These are phyloP conservation scores for Lactifluus piperatus DNA, from an alignment of 768 basidiomycete genomes.

Conservation along the genomic window DNA sequence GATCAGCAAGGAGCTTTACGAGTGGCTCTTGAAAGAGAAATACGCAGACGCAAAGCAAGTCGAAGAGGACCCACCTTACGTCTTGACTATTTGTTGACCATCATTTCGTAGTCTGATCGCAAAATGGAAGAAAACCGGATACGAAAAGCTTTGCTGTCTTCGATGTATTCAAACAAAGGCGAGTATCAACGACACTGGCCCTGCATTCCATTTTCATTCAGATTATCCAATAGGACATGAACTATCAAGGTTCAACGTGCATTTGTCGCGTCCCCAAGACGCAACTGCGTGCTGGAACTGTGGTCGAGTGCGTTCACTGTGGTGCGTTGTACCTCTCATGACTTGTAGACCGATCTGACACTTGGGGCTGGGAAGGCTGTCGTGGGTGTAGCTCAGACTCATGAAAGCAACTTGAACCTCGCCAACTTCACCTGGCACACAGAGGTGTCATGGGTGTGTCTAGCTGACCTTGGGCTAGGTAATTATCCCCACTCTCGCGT, in stretches of 20 bases:
- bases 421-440: neutral
- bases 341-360: neutral
- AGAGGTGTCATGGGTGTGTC: neutral
- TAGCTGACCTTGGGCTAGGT: neutral
- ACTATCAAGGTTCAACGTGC: conserved; percentile 97
- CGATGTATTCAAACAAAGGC: conserved; percentile 94
- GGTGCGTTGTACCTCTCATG: conserved; percentile 45
- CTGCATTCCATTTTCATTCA: neutral
- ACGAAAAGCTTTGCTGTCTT: conserved; percentile 96
- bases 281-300: conserved; percentile 77
- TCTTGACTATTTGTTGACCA: neutral
- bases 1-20: conserved; percentile 85
- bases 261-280: conserved; percentile 96
- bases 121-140: conserved; percentile 99
- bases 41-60: conserved; percentile 95
- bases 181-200: conserved; percentile 14
- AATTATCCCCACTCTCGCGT: no score
- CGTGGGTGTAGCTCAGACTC: conserved; percentile 89
- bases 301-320: conserved; percentile 96
- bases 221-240: conserved; percentile 74
- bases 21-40: conserved; percentile 95
- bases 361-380: conserved; percentile 51
- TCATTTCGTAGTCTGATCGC: conserved; percentile 69
- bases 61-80: neutral
- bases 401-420: conserved; percentile 25